Conservation (phyloP, 192 early-diverging fungal species). For the Coemansia umbellata region DNA sequence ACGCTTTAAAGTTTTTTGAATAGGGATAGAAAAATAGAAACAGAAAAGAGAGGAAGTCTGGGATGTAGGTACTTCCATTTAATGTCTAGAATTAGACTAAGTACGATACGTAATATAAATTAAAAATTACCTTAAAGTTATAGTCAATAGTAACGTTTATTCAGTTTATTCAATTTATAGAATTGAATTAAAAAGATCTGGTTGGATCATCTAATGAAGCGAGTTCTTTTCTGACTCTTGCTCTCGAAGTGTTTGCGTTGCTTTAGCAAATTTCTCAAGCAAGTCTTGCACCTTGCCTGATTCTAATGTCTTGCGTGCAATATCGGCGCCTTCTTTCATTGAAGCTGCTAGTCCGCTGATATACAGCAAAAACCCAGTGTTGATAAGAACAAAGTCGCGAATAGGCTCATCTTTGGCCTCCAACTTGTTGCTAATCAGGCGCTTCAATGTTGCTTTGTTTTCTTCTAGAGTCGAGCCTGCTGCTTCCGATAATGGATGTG, state of each 20-base stretch:
- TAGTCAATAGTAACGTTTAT: not conserved
- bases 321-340: constrained; percentile 67
- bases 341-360: constrained; percentile 68
- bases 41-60: too few relatives aligned
- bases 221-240: constrained; percentile 1
- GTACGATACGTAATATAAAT: too few relatives aligned
- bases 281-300: constrained; percentile 62
- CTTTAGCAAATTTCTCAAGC: constrained; percentile 57
- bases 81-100: too few relatives aligned
- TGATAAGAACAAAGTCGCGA: constrained; percentile 85
- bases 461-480: constrained; percentile 64
- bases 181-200: too few relatives aligned
- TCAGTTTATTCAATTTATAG: too few relatives aligned
- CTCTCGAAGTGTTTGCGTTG: constrained; percentile 22
- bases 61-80: too few relatives aligned
- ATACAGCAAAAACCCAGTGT: constrained; percentile 75
- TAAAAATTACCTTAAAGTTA: too few relatives aligned
- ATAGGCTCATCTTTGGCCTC: constrained; percentile 58
- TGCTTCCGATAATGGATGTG: constrained; percentile 65
- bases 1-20: too few relatives aligned
- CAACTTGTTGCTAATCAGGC: constrained; percentile 63
- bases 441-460: constrained; percentile 66
- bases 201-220: too few relatives aligned
- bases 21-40: too few relatives aligned
- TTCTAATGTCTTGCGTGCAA: constrained; percentile 72